These are phyloP conservation scores for Kregervanrija fluxuum DNA, from an alignment of 805 yeast genomes.

Conservation along the genomic window DNA sequence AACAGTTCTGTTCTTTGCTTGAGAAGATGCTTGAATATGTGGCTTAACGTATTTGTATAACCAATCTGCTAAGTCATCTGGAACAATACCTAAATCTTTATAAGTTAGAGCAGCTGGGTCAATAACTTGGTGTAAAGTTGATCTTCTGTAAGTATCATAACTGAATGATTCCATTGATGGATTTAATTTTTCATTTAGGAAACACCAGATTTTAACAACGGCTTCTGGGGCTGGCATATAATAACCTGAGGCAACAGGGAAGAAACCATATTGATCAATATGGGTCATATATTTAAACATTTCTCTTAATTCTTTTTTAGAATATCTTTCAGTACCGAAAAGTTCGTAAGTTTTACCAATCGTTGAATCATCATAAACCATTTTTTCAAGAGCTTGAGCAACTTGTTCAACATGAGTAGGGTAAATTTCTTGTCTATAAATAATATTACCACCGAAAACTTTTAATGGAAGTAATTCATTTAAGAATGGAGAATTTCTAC, in stretches of 20 bases:
- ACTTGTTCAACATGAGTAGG: slow-evolving; percentile 79
- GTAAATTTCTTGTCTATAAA: slow-evolving; percentile 54
- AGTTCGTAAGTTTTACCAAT: slow-evolving; percentile 71
- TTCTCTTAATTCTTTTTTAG: slow-evolving; percentile 58
- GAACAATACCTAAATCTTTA: slow-evolving; percentile 62
- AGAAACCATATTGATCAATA: slow-evolving; percentile 28
- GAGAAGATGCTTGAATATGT: slow-evolving; percentile 29
- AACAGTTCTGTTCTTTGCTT: slow-evolving; percentile 30
- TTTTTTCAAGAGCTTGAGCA: slow-evolving; percentile 68
- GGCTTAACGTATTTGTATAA: slow-evolving; percentile 37
- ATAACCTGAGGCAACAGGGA: slow-evolving; percentile 31
- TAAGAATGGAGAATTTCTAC: slow-evolving; percentile 64
- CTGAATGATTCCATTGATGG: slow-evolving; percentile 34
- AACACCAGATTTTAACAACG: slow-evolving; percentile 21
- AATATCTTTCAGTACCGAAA: slow-evolving; percentile 60
- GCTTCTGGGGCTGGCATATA: slow-evolving; percentile 35
- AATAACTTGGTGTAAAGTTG: slow-evolving; percentile 56
- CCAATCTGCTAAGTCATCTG: slow-evolving; percentile 45
- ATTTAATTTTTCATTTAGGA: slow-evolving; percentile 38
- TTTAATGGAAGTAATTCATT: slow-evolving; percentile 50
- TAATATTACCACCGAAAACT: slow-evolving; percentile 57
- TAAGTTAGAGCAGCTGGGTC: slow-evolving; percentile 58
- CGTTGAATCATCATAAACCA: slow-evolving; percentile 77
- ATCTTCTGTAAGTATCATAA: slow-evolving; percentile 71
- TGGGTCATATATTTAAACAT: slow-evolving; percentile 48